Conservation (phyloP, 768 basidiomycete genomes). For the Cystobasidium tubakii region DNA sequence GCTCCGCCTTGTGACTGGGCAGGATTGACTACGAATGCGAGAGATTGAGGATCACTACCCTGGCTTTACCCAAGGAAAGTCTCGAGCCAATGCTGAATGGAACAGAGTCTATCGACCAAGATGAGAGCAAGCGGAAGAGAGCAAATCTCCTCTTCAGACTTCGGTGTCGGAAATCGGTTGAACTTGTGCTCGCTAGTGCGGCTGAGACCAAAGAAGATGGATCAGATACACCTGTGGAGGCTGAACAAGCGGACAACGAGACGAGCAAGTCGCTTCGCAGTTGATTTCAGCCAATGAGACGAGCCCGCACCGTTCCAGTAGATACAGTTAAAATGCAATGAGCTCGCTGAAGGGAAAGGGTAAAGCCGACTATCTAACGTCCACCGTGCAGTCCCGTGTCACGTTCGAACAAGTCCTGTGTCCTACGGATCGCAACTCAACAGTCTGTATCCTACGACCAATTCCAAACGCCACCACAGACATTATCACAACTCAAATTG, state of each 20-base stretch:
- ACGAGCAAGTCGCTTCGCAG: constrained; percentile 26
- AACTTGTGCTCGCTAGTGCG: constrained; percentile 13
- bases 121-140: background rate
- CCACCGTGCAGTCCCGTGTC: background rate
- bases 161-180: constrained; percentile 29
- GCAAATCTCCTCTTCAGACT: constrained; percentile 22
- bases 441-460: constrained; percentile 2
- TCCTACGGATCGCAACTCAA: constrained; percentile 24
- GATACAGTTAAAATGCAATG: background rate
- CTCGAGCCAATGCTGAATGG: constrained; percentile 4
- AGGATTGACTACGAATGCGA: constrained; percentile 16
- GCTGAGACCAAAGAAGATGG: background rate
- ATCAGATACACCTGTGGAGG: constrained; percentile 2
- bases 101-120: background rate
- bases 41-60: constrained; percentile 9
- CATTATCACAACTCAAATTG: background rate
- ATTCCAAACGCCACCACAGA: background rate
- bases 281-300: background rate
- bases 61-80: background rate
- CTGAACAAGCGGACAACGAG: constrained; percentile 14
- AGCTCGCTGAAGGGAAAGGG: background rate
- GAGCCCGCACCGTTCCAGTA: background rate
- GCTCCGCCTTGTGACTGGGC: background rate
- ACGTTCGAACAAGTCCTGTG: constrained; percentile 24
- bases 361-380: background rate